Conservation (phyloP, 805 yeast species). For the Metschnikowia similis region DNA sequence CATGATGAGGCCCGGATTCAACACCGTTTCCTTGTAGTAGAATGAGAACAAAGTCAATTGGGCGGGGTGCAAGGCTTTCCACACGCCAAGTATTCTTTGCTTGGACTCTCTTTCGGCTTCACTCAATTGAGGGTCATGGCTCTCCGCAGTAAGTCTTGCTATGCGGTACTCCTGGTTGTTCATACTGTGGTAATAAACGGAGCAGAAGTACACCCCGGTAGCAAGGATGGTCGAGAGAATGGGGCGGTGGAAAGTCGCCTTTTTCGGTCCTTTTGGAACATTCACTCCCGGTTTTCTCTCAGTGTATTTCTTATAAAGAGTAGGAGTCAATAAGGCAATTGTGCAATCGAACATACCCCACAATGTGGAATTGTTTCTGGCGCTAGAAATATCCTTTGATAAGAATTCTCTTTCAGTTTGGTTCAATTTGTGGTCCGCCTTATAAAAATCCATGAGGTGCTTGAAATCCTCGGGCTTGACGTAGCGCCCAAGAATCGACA, state of each 20-base stretch:
- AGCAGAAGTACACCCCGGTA: conserved; percentile 23
- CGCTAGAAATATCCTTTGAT: conserved; percentile 32
- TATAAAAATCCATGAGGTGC: conserved; percentile 43
- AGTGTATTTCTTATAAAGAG: conserved; percentile 20
- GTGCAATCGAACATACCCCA: conserved; percentile 41
- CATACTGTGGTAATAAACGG: conserved; percentile 10
- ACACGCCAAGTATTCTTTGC: conserved; percentile 22
- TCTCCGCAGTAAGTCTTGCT: conserved; percentile 28
- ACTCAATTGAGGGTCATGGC: conserved; percentile 22
- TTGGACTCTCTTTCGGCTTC: conserved; percentile 11
- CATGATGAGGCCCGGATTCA: conserved; percentile 48
- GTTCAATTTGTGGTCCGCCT: conserved; percentile 42
- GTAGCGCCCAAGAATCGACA: conserved; percentile 15
- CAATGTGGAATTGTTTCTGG: conserved; percentile 30
- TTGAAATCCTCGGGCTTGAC: conserved; percentile 33
- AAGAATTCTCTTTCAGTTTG: conserved; percentile 40
- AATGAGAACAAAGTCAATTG: conserved; percentile 38
- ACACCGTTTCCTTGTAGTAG: conserved; percentile 49
- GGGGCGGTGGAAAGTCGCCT: conserved; percentile 27
- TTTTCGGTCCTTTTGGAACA: neutral
- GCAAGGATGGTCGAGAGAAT: conserved; percentile 31
- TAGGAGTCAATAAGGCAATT: conserved; percentile 40
- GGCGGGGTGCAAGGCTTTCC: conserved; percentile 33
- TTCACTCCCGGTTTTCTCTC: conserved; percentile 7
- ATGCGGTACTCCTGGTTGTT: conserved; percentile 21